Conservation (phyloP, 192 early-diverging fungal genomes). For the Coemansia sp. region DNA sequence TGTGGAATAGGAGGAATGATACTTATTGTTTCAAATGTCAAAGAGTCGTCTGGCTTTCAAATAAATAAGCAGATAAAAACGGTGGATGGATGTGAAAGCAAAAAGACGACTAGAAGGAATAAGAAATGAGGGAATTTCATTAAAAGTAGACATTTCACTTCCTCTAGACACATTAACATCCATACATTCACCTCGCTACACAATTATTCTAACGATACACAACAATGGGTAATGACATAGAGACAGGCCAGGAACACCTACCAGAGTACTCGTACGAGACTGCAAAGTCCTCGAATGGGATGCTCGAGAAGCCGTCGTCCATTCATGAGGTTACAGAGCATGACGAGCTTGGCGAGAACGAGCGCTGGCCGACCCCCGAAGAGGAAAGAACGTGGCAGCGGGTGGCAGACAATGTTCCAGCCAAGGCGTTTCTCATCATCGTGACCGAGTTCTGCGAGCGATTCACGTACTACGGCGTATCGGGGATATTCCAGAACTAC, state of each 20-base stretch:
- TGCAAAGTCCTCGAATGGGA: neutral
- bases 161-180: no score
- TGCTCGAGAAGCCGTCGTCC: neutral
- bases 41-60: no score
- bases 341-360: conserved; percentile 17
- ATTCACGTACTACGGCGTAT: conserved; percentile 61
- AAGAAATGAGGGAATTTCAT: neutral
- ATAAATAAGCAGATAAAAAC: no score
- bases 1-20: no score
- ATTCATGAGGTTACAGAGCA: conserved; percentile 5
- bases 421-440: conserved; percentile 51
- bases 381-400: conserved; percentile 55
- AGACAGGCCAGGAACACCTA: neutral
- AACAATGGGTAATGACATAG: no score
- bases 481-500: conserved; percentile 60
- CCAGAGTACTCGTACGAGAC: neutral
- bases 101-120: neutral
- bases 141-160: no score
- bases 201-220: no score
- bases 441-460: conserved; percentile 62
- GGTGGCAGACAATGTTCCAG: conserved; percentile 59
- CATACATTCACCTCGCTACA: no score
- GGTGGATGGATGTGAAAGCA: neutral
- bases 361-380: conserved; percentile 52
- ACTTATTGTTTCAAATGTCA: no score